These are phyloP conservation scores for Meira nashicola DNA, from an alignment of 1,284 basidiomycete species.

Conservation along the genomic window DNA sequence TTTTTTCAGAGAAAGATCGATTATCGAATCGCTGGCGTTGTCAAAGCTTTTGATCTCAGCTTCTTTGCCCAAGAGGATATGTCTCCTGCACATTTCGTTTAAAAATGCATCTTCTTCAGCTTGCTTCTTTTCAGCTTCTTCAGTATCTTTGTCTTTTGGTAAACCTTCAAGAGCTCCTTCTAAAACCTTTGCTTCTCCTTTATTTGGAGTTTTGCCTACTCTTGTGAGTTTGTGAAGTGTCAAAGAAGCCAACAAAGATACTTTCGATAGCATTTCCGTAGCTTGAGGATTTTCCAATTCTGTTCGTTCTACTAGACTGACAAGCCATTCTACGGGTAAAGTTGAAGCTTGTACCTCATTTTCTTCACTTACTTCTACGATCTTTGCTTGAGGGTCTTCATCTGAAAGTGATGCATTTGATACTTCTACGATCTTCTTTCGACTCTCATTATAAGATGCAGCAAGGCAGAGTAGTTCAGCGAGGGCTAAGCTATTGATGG, in stretches of 20 bases:
- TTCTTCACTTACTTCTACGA: slow-evolving; percentile 2
- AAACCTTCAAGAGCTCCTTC: background rate
- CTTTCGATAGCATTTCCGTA: slow-evolving; percentile 1
- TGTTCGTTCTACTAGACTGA: background rate
- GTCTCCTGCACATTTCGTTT: background rate
- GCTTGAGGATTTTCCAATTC: background rate
- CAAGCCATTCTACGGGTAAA: background rate
- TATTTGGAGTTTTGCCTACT: background rate
- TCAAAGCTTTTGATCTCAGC: background rate
- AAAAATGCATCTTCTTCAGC: slow-evolving; percentile 2
- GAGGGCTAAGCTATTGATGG: background rate
- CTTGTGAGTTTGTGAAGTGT: slow-evolving; percentile 1
- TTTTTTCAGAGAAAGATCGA: background rate
- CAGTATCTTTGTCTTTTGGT: background rate
- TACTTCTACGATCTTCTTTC: background rate
- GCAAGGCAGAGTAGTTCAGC: background rate
- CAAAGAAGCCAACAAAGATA: background rate
- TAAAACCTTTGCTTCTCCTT: background rate
- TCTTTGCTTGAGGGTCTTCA: background rate
- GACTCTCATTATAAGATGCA: background rate
- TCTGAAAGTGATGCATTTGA: background rate
- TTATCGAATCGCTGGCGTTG: background rate
- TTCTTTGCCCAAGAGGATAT: background rate
- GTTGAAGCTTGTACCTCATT: background rate
- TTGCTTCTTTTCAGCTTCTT: slow-evolving; percentile 5